Conservation (phyloP, 306 rosid species). For the Medicago arabica region DNA sequence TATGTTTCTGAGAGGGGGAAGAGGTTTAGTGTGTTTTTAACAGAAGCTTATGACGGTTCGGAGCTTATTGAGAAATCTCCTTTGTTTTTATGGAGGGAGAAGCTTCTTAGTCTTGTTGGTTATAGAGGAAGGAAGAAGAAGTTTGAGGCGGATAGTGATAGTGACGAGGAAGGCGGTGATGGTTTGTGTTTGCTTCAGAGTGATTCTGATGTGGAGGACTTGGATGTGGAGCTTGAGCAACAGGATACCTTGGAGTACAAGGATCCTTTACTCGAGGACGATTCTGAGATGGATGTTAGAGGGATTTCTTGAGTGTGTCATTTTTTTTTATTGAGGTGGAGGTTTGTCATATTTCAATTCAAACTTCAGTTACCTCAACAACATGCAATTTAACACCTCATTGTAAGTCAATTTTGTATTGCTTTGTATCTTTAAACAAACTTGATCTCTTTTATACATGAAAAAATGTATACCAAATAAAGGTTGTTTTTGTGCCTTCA, state of each 20-base stretch:
- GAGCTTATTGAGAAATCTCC: slow-evolving; percentile 83
- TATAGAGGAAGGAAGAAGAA: slow-evolving; percentile 73
- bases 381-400: slow-evolving; percentile 10
- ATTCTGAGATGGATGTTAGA: slow-evolving; percentile 66
- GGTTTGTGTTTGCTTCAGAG: slow-evolving; percentile 37
- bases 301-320: slow-evolving; percentile 52
- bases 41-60: slow-evolving; percentile 74
- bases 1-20: slow-evolving; percentile 95
- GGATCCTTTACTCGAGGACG: slow-evolving; percentile 44
- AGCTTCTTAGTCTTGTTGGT: slow-evolving; percentile 52
- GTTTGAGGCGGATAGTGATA: slow-evolving; percentile 48
- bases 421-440: slow-evolving; percentile 20
- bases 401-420: slow-evolving; percentile 28
- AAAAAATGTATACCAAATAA: slow-evolving; percentile 9
- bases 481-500: neutral
- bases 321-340: neutral
- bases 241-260: slow-evolving; percentile 44
- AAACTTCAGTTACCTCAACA: slow-evolving; percentile 30
- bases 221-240: slow-evolving; percentile 48
- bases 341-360: slow-evolving; percentile 8
- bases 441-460: neutral
- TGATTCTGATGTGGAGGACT: slow-evolving; percentile 54
- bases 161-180: slow-evolving; percentile 60
- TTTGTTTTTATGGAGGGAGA: slow-evolving; percentile 80
- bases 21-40: slow-evolving; percentile 81